Evolutionary conservation across 2,329 filamentous ascomycete species (phyloP).

Genomic region (Phyllosticta citriasiana): DNA sequence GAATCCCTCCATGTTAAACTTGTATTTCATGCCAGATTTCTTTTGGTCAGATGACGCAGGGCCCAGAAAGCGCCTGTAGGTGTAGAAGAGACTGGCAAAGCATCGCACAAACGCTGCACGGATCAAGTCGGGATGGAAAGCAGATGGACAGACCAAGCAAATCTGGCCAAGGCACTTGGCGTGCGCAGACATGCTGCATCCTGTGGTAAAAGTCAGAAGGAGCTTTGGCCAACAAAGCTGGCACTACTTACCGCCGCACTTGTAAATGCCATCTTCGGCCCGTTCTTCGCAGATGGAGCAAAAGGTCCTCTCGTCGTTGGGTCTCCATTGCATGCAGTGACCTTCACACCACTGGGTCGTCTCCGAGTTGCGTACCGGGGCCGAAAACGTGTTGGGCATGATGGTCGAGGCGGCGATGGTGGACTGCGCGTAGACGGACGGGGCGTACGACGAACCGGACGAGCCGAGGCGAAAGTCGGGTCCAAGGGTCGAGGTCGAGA

Average conservation of each 20-base stretch:
- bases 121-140: conserved; percentile 57
- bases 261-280: conserved; percentile 63
- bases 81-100: conserved; percentile 60
- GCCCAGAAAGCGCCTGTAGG: conserved; percentile 54
- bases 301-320: conserved; percentile 47
- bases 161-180: conserved; percentile 50
- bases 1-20: conserved; percentile 59
- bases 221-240: not conserved
- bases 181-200: conserved; percentile 49
- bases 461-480: conserved; percentile 37
- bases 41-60: conserved; percentile 51
- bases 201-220: conserved; percentile 19
- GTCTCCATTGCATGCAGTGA: conserved; percentile 63
- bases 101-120: conserved; percentile 59
- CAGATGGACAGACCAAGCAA: conserved; percentile 55
- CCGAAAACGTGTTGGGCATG: conserved; percentile 75
- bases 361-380: conserved; percentile 68
- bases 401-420: conserved; percentile 76
- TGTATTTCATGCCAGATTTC: conserved; percentile 51
- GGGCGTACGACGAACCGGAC: conserved; percentile 50
- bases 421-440: conserved; percentile 77
- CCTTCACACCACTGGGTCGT: conserved; percentile 77
- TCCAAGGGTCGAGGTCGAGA: conserved; percentile 57
- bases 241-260: conserved; percentile 46
- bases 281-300: conserved; percentile 72